These are phyloP conservation scores for Planoprotostelium fungivorum DNA, from an alignment of 78 protist genomes.

Conservation along the genomic window DNA sequence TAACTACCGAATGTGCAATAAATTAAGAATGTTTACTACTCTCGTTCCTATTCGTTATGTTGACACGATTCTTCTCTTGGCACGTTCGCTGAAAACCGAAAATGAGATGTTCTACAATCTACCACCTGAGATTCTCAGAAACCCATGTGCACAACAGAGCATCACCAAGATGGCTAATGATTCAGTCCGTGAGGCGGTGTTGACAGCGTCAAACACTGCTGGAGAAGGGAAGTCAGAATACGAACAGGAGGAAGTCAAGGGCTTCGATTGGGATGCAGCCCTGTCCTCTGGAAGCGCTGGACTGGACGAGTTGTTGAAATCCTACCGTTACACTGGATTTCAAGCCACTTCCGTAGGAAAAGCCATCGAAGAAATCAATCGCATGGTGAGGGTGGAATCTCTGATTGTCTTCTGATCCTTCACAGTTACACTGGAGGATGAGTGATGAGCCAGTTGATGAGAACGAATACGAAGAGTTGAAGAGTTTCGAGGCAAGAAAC, in stretches of 20 bases:
- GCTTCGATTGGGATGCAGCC: background rate
- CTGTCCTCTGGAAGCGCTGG: background rate
- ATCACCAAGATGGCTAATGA: background rate
- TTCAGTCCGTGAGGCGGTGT: background rate
- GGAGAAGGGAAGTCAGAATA: background rate
- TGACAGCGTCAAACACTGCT: background rate
- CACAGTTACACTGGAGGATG: constrained; percentile 26
- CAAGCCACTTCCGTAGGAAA: constrained; percentile 89
- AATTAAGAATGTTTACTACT: no score
- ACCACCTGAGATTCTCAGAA: no score
- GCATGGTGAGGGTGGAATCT: constrained; percentile 63
- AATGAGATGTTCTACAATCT: no score
- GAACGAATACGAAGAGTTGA: constrained; percentile 33
- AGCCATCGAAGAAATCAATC: constrained; percentile 86
- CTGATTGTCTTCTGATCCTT: background rate
- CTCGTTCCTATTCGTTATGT: no score
- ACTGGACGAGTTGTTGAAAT: constrained; percentile 44
- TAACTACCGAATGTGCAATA: no score
- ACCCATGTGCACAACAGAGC: no score
- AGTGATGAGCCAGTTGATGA: constrained; percentile 56
- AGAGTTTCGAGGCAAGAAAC: constrained; percentile 3
- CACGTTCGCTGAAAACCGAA: no score
- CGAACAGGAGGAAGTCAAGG: background rate
- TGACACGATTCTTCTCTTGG: no score
- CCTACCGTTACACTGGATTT: constrained; percentile 80